Percentiles rank a stretch among this genome's conserved stretches.
These are phyloP conservation scores for Sporisorium graminicola DNA, from an alignment of 1,284 basidiomycete genomes.

Conservation along the genomic window DNA sequence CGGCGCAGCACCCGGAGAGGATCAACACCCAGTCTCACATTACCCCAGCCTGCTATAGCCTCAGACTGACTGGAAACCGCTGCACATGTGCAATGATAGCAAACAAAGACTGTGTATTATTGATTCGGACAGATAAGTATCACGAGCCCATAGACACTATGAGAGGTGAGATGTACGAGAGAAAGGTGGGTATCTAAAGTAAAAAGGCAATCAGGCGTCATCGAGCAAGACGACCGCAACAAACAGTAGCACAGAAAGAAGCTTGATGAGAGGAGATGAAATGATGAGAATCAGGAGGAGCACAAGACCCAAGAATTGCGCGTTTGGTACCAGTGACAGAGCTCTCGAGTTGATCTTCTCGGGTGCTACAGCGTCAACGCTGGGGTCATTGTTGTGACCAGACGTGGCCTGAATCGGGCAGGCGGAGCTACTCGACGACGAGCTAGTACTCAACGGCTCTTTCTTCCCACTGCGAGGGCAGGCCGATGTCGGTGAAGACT, in stretches of 20 bases:
- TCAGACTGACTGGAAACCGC: background rate
- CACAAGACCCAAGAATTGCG: conserved; percentile 38
- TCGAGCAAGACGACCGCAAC: conserved; percentile 23
- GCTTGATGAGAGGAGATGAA: conserved; percentile 47
- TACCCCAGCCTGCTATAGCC: background rate
- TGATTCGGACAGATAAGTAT: background rate
- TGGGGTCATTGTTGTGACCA: background rate
- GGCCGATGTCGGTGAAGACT: conserved; percentile 9
- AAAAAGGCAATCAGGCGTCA: conserved; percentile 1
- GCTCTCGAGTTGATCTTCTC: background rate
- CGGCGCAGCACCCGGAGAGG: too few species aligned
- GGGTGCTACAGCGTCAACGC: background rate
- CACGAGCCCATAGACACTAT: background rate
- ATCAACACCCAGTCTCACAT: too few species aligned
- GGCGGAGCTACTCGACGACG: conserved; percentile 14
- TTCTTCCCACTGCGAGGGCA: background rate
- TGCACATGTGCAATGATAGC: background rate
- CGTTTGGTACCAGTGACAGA: conserved; percentile 26
- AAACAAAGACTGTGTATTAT: background rate
- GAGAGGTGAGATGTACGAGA: background rate
- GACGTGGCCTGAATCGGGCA: background rate
- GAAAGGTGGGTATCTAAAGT: conserved; percentile 1
- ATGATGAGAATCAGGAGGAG: conserved; percentile 46
- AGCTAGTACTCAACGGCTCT: conserved; percentile 2
- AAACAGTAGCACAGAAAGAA: conserved; percentile 46